Evolutionary conservation across 1,284 basidiomycete genomes (phyloP).

Genomic region (Singerocomus rubriflavus): DNA sequence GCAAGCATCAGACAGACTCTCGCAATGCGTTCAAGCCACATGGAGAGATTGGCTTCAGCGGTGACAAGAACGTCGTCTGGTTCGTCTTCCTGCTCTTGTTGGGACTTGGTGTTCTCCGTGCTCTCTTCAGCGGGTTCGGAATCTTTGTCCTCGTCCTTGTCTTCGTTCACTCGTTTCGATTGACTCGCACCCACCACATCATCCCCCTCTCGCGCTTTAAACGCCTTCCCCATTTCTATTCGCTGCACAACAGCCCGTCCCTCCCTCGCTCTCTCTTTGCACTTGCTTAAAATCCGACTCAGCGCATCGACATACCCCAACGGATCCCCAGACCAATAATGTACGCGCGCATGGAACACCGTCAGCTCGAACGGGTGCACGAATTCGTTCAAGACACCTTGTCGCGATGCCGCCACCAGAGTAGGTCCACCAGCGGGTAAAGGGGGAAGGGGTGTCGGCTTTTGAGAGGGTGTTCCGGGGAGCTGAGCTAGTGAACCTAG

Average conservation of each 20-base stretch:
- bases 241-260: constrained; percentile 36
- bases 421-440: not conserved
- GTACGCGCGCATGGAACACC: constrained; percentile 65
- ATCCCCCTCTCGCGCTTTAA: not conserved
- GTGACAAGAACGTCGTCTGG: constrained; percentile 18
- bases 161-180: not conserved
- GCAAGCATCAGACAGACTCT: constrained; percentile 68
- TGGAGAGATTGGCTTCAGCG: constrained; percentile 46
- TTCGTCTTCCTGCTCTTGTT: constrained; percentile 2
- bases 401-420: not conserved
- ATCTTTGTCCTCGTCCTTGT: not conserved
- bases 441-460: constrained; percentile 13
- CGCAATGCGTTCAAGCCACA: constrained; percentile 79
- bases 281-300: constrained; percentile 72
- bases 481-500: constrained; percentile 22
- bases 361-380: constrained; percentile 78
- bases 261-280: constrained; percentile 58
- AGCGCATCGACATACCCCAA: constrained; percentile 77
- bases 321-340: constrained; percentile 73
- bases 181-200: not conserved
- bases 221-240: constrained; percentile 23
- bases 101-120: not conserved
- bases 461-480: constrained; percentile 27
- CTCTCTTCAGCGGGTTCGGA: not conserved
- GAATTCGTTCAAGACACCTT: constrained; percentile 40